A percentile compares a stretch with the other conserved stretches of the same genome.
Evolutionary conservation across 257 asterid genomes (phyloP).

Genomic region (Schizonepeta tenuifolia): DNA sequence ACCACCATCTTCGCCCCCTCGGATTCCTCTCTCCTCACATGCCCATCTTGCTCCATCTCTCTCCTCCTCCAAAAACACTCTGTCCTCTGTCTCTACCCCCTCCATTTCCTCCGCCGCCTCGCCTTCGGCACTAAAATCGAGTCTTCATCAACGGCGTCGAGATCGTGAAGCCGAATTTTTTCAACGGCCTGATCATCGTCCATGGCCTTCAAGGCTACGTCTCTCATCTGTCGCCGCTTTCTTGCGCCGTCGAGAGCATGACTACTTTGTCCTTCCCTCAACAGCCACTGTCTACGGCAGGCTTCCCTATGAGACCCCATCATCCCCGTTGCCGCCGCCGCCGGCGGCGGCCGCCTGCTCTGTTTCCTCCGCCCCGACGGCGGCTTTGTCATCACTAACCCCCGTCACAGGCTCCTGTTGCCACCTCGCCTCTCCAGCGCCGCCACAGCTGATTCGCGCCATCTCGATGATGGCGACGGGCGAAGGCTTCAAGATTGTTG

Average conservation of each 20-base stretch:
- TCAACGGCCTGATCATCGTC: conserved; percentile 64
- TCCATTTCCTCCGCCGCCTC: conserved; percentile 55
- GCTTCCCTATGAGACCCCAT: conserved; percentile 33
- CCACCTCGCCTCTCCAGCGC: too few species aligned
- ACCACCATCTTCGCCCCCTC: conserved; percentile 76
- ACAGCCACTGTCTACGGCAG: conserved; percentile 48
- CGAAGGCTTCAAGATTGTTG: too few species aligned
- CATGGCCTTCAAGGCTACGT: conserved; percentile 70
- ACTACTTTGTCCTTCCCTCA: conserved; percentile 55
- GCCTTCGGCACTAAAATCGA: conserved; percentile 75
- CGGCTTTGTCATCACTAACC: too few species aligned
- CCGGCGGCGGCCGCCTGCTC: too few species aligned
- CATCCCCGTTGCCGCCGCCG: too few species aligned
- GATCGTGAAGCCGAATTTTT: conserved; percentile 60
- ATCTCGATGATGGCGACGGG: too few species aligned
- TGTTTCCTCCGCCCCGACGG: too few species aligned
- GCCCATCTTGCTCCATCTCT: conserved; percentile 72
- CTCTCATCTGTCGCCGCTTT: conserved; percentile 64
- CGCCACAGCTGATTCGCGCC: too few species aligned
- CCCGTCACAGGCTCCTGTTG: too few species aligned
- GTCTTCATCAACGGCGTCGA: conserved; percentile 69
- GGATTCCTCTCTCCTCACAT: conserved; percentile 64
- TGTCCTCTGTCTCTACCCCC: conserved; percentile 65
- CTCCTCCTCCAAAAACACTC: conserved; percentile 77
- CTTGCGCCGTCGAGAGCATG: conserved; percentile 67